Conservation (phyloP, 2,329 filamentous ascomycete genomes). For the Thielaviopsis musarum region DNA sequence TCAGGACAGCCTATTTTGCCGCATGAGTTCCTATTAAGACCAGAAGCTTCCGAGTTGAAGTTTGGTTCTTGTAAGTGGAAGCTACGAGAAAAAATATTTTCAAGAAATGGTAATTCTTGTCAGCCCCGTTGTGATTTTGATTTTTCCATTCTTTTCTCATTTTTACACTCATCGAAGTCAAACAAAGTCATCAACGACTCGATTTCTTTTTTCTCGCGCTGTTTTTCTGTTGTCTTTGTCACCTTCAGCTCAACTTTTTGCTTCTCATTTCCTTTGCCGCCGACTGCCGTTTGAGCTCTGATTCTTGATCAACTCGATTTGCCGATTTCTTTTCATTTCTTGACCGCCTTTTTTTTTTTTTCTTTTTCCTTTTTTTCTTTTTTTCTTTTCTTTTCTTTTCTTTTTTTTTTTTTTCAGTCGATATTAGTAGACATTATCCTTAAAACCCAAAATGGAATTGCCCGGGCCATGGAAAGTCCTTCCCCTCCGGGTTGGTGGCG, state of each 20-base stretch:
- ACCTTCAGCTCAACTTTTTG: too few relatives aligned
- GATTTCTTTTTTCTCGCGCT: too few relatives aligned
- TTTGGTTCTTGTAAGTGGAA: background rate
- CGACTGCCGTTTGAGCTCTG: background rate
- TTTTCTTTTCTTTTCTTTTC: background rate
- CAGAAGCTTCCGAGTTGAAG: background rate
- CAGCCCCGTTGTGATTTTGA: background rate
- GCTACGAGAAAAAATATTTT: background rate
- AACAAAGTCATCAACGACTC: too few relatives aligned
- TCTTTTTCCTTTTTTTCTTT: background rate
- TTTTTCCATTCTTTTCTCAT: too few relatives aligned
- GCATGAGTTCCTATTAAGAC: too few relatives aligned
- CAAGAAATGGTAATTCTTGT: background rate
- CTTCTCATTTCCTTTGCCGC: background rate
- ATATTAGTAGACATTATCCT: background rate
- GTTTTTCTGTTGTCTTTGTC: too few relatives aligned
- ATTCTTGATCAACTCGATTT: background rate
- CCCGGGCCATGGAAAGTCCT: slow-evolving; percentile 31
- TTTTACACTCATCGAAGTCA: too few relatives aligned
- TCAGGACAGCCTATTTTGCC: too few relatives aligned
- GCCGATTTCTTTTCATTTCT: background rate
- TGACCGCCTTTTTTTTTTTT: background rate
- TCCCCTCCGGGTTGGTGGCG: slow-evolving; percentile 23
- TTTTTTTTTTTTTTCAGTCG: background rate
- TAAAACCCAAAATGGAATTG: slow-evolving; percentile 17